A percentile compares a stretch with the other conserved stretches of the same genome.
phyloP scores from a whole-genome alignment of 2,329 filamentous ascomycete genomes.

The Neonectria magnoliae region DNA sequence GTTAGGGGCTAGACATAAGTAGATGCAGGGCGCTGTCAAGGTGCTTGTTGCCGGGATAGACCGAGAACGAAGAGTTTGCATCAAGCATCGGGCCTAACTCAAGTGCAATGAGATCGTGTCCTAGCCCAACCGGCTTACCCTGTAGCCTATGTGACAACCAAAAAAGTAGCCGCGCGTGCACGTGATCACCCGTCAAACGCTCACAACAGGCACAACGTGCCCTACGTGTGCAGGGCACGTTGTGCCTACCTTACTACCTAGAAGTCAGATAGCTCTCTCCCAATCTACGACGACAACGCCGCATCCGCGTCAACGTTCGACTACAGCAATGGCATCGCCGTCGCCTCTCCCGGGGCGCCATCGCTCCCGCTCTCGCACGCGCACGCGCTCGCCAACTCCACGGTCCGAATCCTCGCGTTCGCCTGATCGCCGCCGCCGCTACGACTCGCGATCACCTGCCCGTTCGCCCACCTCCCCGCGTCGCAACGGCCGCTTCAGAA shows the following conservation, averaged over 20 bases:
- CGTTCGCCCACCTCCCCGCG: constrained; percentile 46
- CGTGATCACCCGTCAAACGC: constrained; percentile 28
- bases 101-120: not conserved
- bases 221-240: too few species aligned
- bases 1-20: constrained; percentile 12
- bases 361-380: constrained; percentile 49
- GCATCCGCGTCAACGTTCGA: constrained; percentile 3
- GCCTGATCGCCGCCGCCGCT: constrained; percentile 41
- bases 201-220: not conserved
- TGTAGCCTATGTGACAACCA: not conserved
- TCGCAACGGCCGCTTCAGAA: constrained; percentile 47
- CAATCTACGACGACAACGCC: constrained; percentile 16
- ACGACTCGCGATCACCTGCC: constrained; percentile 48
- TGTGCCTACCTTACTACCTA: not conserved
- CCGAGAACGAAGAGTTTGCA: constrained; percentile 18
- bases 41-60: constrained; percentile 15
- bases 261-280: constrained; percentile 2
- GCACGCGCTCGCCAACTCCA: constrained; percentile 49
- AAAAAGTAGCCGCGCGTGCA: constrained; percentile 2
- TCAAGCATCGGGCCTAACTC: constrained; percentile 6
- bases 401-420: constrained; percentile 49
- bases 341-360: constrained; percentile 47
- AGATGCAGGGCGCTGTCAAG: constrained; percentile 21
- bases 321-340: constrained; percentile 44
- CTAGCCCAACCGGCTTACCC: constrained; percentile 10